Conservation (phyloP, 371 early-diverging fungal species). For the Mortierella sp. region DNA sequence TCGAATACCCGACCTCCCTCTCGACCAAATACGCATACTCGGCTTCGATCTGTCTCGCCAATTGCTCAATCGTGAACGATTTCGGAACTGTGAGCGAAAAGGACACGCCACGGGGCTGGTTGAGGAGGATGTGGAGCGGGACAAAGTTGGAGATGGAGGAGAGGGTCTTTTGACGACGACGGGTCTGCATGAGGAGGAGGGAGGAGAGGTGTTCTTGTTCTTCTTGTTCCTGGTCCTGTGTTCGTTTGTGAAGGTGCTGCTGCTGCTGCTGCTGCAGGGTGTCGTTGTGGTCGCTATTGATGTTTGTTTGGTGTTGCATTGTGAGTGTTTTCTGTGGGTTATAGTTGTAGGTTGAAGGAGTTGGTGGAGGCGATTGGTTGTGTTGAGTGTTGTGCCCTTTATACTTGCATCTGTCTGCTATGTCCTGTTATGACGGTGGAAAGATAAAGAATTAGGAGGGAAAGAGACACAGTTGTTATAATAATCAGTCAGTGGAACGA, state of each 20-base stretch:
- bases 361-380: background rate
- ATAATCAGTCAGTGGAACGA: background rate
- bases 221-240: background rate
- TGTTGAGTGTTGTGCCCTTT: background rate
- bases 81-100: conserved; percentile 46
- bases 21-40: conserved; percentile 56
- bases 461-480: background rate
- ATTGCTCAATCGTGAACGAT: conserved; percentile 48
- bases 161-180: conserved; percentile 55
- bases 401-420: background rate
- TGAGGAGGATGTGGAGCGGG: conserved; percentile 39
- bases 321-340: conserved; percentile 30
- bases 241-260: background rate
- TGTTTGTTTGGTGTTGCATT: background rate
- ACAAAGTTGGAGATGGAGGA: conserved; percentile 51
- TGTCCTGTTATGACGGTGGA: background rate
- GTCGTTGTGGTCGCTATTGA: background rate
- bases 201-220: background rate
- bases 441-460: background rate
- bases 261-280: background rate
- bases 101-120: conserved; percentile 31
- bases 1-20: conserved; percentile 42
- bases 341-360: background rate
- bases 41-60: conserved; percentile 56
- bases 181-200: conserved; percentile 27